Conservation (phyloP, 768 basidiomycete species). For the Tylopilus plumbeoviolaceoides region DNA sequence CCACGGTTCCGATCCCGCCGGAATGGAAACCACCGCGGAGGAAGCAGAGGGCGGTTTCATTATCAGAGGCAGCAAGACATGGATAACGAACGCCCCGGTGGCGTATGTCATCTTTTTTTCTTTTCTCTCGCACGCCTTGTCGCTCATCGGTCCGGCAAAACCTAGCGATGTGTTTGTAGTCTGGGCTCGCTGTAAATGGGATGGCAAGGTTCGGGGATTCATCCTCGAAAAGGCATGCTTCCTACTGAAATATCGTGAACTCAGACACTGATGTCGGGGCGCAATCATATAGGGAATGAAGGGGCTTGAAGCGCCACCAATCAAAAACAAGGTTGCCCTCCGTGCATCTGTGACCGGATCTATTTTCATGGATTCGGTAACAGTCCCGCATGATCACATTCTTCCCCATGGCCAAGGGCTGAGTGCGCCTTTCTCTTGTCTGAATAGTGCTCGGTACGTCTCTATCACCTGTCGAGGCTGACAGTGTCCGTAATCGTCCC, state of each 20-base stretch:
- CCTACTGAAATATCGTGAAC: background rate
- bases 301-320: conserved; percentile 80
- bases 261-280: background rate
- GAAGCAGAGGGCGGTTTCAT: conserved; percentile 83
- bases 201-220: conserved; percentile 85
- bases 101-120: conserved; percentile 50
- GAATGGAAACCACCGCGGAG: conserved; percentile 92
- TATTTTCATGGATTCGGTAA: conserved; percentile 89
- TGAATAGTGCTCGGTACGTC: conserved; percentile 77
- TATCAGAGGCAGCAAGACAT: conserved; percentile 91
- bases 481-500: background rate
- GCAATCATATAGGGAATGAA: conserved; percentile 56
- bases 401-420: conserved; percentile 78
- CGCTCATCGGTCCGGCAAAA: conserved; percentile 9
- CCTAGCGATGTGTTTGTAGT: conserved; percentile 82
- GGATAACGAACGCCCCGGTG: conserved; percentile 93
- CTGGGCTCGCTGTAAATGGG: conserved; percentile 97
- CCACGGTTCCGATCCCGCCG: conserved; percentile 94
- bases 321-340: conserved; percentile 91
- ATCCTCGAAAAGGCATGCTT: conserved; percentile 74
- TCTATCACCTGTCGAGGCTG: background rate
- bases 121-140: background rate
- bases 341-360: conserved; percentile 82
- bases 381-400: conserved; percentile 67
- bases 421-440: conserved; percentile 83